A percentile compares a stretch with the other conserved stretches of the same genome.
phyloP scores from a whole-genome alignment of 768 basidiomycete species.

The Boletus edulis region DNA sequence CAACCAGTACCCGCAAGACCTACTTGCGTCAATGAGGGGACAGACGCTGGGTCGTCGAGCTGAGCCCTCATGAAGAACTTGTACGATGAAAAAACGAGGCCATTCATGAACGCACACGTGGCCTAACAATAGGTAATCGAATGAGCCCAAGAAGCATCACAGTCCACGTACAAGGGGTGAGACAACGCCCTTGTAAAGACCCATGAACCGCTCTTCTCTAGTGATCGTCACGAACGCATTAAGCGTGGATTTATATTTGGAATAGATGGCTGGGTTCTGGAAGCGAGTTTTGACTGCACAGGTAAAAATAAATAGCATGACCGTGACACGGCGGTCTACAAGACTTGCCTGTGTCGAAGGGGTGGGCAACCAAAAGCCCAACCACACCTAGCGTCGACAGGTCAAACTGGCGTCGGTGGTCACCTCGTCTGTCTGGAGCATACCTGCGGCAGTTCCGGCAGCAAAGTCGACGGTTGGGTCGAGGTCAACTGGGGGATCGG shows the following conservation, averaged over 20 bases:
- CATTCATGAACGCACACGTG: constrained; percentile 75
- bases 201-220: constrained; percentile 63
- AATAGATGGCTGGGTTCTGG: constrained; percentile 59
- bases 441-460: constrained; percentile 71
- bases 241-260: constrained; percentile 60
- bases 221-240: constrained; percentile 66
- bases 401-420: not conserved
- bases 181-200: constrained; percentile 73
- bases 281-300: constrained; percentile 74
- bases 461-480: constrained; percentile 73
- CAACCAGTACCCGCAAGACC: constrained; percentile 76
- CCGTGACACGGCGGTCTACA: not conserved
- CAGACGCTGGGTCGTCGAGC: constrained; percentile 40
- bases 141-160: not conserved
- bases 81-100: constrained; percentile 84
- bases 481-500: constrained; percentile 30
- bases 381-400: constrained; percentile 45
- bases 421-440: no score
- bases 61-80: constrained; percentile 73
- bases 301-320: not conserved
- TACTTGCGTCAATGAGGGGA: constrained; percentile 71
- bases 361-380: constrained; percentile 69
- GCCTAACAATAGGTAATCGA: constrained; percentile 39
- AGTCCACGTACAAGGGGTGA: constrained; percentile 68
- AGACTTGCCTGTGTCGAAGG: constrained; percentile 65